Conservation (phyloP, 768 basidiomycete genomes). For the Rubroboletus satanas region DNA sequence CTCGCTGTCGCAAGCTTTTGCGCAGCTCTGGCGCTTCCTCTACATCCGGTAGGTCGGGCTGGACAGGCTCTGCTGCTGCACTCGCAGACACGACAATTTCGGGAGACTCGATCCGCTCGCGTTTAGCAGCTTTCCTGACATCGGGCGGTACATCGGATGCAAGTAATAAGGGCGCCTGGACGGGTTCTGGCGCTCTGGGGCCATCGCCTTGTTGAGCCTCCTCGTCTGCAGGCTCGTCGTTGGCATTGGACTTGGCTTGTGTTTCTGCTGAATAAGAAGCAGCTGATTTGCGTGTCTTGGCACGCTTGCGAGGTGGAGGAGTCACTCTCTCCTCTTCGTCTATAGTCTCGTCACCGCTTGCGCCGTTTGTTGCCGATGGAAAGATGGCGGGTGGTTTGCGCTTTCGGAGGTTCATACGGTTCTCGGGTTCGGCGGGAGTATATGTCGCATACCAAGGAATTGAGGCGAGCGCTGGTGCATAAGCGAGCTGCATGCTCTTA, state of each 20-base stretch:
- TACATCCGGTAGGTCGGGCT: constrained; percentile 11
- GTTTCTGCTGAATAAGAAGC: constrained; percentile 6
- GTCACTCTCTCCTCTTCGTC: constrained; percentile 29
- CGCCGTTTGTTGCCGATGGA: constrained; percentile 21
- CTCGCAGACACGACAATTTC: constrained; percentile 7
- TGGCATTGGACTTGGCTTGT: constrained; percentile 2
- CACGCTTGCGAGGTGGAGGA: constrained; percentile 32
- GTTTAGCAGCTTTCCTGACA: constrained; percentile 18
- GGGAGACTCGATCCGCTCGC: constrained; percentile 19
- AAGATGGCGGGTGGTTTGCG: constrained; percentile 27
- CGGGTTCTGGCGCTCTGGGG: not conserved
- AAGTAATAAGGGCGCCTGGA: constrained; percentile 14
- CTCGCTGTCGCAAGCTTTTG: constrained; percentile 30
- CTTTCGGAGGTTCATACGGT: constrained; percentile 33
- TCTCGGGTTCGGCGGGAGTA: constrained; percentile 29
- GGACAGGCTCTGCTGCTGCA: constrained; percentile 9
- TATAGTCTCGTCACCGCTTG: constrained; percentile 34
- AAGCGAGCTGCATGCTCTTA: constrained; percentile 29
- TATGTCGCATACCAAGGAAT: constrained; percentile 31
- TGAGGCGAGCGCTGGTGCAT: constrained; percentile 21
- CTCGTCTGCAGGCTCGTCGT: constrained; percentile 5
- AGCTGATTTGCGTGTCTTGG: constrained; percentile 25
- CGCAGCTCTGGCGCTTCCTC: constrained; percentile 24
- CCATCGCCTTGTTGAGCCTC: constrained; percentile 2
- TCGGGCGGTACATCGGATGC: constrained; percentile 11